Percentiles rank a stretch among this genome's conserved stretches.
Conservation (phyloP, 139 green algal species). For the Closterium sp. region DNA sequence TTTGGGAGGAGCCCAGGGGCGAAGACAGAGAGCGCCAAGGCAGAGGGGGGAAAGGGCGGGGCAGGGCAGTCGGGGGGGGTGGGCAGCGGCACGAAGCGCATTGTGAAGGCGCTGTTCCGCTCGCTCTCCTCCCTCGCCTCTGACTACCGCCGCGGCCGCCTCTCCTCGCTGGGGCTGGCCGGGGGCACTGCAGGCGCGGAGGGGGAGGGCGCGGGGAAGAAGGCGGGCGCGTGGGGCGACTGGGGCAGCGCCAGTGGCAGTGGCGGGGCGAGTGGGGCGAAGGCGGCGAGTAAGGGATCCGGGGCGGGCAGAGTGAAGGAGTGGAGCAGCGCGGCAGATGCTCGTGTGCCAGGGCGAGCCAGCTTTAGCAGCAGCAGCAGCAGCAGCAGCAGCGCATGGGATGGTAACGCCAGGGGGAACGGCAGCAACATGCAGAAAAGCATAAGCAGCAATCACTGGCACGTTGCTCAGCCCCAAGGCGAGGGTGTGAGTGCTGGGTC, state of each 20-base stretch:
- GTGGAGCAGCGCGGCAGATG: background rate
- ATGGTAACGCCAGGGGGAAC: background rate
- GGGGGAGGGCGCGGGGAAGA: background rate
- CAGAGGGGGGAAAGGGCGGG: background rate
- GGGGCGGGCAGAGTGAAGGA: background rate
- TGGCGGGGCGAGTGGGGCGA: background rate
- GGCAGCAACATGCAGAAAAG: background rate
- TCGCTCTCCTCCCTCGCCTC: background rate
- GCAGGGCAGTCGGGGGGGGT: background rate
- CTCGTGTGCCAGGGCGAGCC: background rate
- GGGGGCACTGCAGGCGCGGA: background rate
- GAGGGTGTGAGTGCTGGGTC: background rate
- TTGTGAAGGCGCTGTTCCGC: background rate
- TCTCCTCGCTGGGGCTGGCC: background rate
- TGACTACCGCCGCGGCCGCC: background rate
- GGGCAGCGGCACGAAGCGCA: slow-evolving; percentile 10
- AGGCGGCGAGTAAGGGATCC: background rate
- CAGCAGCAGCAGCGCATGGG: slow-evolving; percentile 5
- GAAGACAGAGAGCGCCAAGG: background rate
- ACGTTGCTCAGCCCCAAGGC: background rate
- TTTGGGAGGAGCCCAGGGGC: background rate
- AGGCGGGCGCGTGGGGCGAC: background rate
- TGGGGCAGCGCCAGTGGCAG: background rate
- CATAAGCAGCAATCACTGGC: background rate
- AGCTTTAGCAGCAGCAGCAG: slow-evolving; percentile 8